These are phyloP conservation scores for Oidiodendron maius DNA, from an alignment of 495 filamentous ascomycete species.

Conservation along the genomic window DNA sequence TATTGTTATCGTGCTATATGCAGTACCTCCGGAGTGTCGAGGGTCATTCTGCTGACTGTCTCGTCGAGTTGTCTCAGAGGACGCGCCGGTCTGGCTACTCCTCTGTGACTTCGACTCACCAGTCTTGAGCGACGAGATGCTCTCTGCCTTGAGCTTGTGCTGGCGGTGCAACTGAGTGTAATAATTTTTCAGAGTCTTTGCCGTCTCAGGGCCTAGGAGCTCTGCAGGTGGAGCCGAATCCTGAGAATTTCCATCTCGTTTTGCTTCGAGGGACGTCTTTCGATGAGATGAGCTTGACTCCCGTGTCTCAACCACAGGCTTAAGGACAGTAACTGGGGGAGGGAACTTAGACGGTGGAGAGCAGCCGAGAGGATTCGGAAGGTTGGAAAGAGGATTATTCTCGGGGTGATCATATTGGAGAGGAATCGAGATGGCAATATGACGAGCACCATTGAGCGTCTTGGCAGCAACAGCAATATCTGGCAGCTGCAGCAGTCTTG, in stretches of 20 bases:
- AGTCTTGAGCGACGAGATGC: background rate
- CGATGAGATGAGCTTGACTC: slow-evolving; percentile 24
- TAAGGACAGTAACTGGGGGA: slow-evolving; percentile 15
- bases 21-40: slow-evolving; percentile 16
- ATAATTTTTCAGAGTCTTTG: slow-evolving; percentile 9
- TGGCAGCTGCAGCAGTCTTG: slow-evolving; percentile 31
- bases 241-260: background rate
- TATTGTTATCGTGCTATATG: slow-evolving; percentile 7
- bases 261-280: background rate
- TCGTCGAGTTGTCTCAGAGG: background rate
- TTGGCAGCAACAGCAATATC: slow-evolving; percentile 38
- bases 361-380: slow-evolving; percentile 1
- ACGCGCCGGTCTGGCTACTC: background rate
- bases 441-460: slow-evolving; percentile 33
- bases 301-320: slow-evolving; percentile 22
- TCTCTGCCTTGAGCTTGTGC: background rate
- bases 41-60: slow-evolving; percentile 8
- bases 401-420: slow-evolving; percentile 16
- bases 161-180: slow-evolving; percentile 7
- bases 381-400: background rate
- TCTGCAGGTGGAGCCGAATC: background rate
- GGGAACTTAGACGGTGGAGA: slow-evolving; percentile 1
- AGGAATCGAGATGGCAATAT: slow-evolving; percentile 49
- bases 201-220: slow-evolving; percentile 3
- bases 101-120: background rate